Conservation (phyloP, 2,329 filamentous ascomycete genomes). For the Scorias spongiosa region DNA sequence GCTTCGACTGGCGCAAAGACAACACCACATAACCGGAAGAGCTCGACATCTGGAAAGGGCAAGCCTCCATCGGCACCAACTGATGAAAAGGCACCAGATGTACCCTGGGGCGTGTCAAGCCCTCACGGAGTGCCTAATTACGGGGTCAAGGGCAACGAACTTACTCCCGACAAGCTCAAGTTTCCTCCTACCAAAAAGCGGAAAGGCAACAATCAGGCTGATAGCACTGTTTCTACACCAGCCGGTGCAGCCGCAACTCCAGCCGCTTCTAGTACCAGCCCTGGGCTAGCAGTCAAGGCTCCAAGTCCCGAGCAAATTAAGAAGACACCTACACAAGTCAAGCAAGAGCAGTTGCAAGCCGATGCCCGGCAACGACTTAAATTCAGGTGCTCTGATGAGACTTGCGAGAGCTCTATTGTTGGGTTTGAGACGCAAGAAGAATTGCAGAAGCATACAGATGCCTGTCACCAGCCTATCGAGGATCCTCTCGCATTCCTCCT, state of each 20-base stretch:
- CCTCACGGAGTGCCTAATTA: conserved; percentile 43
- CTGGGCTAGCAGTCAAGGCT: conserved; percentile 22
- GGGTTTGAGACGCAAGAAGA: conserved; percentile 41
- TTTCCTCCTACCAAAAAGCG: conserved; percentile 42
- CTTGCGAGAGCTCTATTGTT: conserved; percentile 37
- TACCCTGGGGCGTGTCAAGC: conserved; percentile 12
- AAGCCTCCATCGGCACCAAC: conserved; percentile 19
- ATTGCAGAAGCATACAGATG: conserved; percentile 39
- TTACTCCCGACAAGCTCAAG: conserved; percentile 42
- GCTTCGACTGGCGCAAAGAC: conserved; percentile 1
- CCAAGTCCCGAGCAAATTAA: conserved; percentile 33
- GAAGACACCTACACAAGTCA: conserved; percentile 19
- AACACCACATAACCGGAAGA: conserved; percentile 8
- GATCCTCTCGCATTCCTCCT: conserved; percentile 43
- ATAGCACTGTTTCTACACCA: conserved; percentile 27
- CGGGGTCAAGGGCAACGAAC: conserved; percentile 32
- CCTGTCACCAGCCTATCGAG: conserved; percentile 37
- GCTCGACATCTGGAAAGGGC: conserved; percentile 12
- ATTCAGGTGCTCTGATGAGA: conserved; percentile 38
- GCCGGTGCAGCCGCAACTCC: conserved; percentile 20
- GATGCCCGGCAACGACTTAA: conserved; percentile 28
- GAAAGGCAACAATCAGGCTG: conserved; percentile 26
- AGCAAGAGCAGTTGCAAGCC: conserved; percentile 20
- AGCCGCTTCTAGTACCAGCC: conserved; percentile 23
- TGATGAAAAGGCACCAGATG: conserved; percentile 19